Conservation (phyloP, 2,329 filamentous ascomycete species). For the Penicillium sp. region DNA sequence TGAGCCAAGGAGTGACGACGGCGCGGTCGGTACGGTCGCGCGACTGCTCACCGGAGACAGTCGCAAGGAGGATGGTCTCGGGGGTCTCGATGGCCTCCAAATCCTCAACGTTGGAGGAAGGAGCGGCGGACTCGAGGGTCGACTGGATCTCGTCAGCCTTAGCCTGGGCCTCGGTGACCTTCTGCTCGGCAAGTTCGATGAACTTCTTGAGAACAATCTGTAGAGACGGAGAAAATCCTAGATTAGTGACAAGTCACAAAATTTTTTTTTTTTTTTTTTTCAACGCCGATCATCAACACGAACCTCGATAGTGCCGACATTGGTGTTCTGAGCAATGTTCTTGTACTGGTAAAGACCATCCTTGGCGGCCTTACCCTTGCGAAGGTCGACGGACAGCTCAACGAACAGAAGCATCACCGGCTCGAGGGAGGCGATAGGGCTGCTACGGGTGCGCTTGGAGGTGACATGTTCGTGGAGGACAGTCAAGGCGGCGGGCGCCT, state of each 20-base stretch:
- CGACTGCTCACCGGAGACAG: slow-evolving; percentile 96
- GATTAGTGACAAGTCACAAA: not conserved
- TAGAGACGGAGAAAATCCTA: slow-evolving; percentile 32
- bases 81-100: slow-evolving; percentile 96
- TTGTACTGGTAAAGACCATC: slow-evolving; percentile 99
- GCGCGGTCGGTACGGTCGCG: slow-evolving; percentile 95
- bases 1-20: slow-evolving; percentile 98
- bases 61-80: slow-evolving; percentile 95
- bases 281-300: slow-evolving; percentile 45
- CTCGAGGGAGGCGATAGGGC: slow-evolving; percentile 91
- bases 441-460: slow-evolving; percentile 96
- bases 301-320: slow-evolving; percentile 87
- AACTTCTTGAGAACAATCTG: slow-evolving; percentile 90
- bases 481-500: slow-evolving; percentile 85
- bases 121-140: slow-evolving; percentile 70
- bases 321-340: slow-evolving; percentile 99
- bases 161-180: slow-evolving; percentile 91
- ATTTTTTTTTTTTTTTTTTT: not conserved
- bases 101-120: slow-evolving; percentile 80
- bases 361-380: slow-evolving; percentile 98
- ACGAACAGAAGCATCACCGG: slow-evolving; percentile 98
- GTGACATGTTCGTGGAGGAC: slow-evolving; percentile 99
- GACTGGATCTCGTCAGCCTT: slow-evolving; percentile 96
- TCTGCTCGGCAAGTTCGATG: slow-evolving; percentile 93
- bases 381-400: slow-evolving; percentile 92